phyloP scores from a whole-genome alignment of 2,329 filamentous ascomycete genomes.

The Xylariaceae sp. region DNA sequence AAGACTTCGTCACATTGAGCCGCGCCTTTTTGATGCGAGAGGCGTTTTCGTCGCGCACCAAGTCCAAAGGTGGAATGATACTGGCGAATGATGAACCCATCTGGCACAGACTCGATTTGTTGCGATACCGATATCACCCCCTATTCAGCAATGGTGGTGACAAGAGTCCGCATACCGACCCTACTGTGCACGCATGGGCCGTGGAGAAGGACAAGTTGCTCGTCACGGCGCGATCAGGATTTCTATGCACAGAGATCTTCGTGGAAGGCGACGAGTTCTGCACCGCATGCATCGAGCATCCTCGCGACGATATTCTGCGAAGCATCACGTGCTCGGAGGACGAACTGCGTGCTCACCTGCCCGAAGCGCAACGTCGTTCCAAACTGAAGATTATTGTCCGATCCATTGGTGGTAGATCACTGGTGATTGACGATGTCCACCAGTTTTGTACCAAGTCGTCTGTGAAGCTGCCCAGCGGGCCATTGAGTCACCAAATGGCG shows the following conservation, averaged over 20 bases:
- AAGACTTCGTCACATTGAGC: constrained; percentile 80
- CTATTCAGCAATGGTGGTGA: constrained; percentile 84
- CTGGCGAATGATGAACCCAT: constrained; percentile 74
- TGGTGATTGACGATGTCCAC: constrained; percentile 73
- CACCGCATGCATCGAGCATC: constrained; percentile 75
- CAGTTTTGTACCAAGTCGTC: constrained; percentile 66
- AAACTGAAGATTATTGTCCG: constrained; percentile 68
- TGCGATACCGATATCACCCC: constrained; percentile 86
- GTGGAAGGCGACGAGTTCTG: constrained; percentile 76
- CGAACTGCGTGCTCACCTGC: constrained; percentile 65
- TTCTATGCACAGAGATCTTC: constrained; percentile 81
- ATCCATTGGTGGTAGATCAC: constrained; percentile 67
- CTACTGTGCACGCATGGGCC: constrained; percentile 79
- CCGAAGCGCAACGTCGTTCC: constrained; percentile 65
- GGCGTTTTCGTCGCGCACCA: constrained; percentile 80
- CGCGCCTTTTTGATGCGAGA: constrained; percentile 77
- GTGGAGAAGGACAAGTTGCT: constrained; percentile 72
- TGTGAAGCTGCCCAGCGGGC: constrained; percentile 65
- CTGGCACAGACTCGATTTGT: constrained; percentile 84
- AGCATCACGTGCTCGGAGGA: constrained; percentile 71
- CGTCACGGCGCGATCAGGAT: constrained; percentile 71
- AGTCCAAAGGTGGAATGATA: constrained; percentile 72
- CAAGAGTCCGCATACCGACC: constrained; percentile 56
- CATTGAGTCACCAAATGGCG: constrained; percentile 57
- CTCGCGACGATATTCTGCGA: constrained; percentile 56